Evolutionary conservation across 2,329 filamentous ascomycete species (phyloP).

Genomic region (Ophiostoma montium): DNA sequence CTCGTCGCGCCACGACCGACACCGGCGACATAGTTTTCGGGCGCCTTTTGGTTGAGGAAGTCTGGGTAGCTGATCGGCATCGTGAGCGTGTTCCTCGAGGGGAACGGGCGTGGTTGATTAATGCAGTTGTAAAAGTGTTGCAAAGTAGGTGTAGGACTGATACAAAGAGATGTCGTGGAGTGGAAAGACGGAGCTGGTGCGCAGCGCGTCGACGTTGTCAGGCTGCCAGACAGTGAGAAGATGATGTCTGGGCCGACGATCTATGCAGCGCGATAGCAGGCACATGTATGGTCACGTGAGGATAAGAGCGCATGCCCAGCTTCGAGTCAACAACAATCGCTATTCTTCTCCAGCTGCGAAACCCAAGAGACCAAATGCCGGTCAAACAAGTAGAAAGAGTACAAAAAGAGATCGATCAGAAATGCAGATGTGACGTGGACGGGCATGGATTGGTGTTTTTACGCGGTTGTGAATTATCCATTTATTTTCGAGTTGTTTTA

Average conservation of each 20-base stretch:
- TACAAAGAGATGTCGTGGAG: no score
- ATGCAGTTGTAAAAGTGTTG: background rate
- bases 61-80: slow-evolving; percentile 43
- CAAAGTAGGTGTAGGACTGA: no score
- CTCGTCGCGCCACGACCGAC: slow-evolving; percentile 94
- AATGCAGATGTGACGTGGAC: no score
- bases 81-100: slow-evolving; percentile 12
- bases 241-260: background rate
- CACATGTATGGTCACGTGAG: slow-evolving; percentile 5
- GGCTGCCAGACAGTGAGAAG: background rate
- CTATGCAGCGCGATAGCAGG: slow-evolving; percentile 1
- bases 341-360: no score
- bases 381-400: no score
- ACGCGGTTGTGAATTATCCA: background rate
- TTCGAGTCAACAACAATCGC: no score
- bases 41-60: slow-evolving; percentile 75
- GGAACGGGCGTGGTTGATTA: background rate
- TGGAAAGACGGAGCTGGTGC: background rate
- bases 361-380: no score
- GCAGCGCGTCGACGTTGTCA: background rate
- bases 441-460: no score
- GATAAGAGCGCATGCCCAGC: background rate
- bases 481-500: background rate
- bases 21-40: slow-evolving; percentile 86
- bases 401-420: no score